phyloP scores from a whole-genome alignment of 441 rosid genomes.

The Eruca vesicaria region DNA sequence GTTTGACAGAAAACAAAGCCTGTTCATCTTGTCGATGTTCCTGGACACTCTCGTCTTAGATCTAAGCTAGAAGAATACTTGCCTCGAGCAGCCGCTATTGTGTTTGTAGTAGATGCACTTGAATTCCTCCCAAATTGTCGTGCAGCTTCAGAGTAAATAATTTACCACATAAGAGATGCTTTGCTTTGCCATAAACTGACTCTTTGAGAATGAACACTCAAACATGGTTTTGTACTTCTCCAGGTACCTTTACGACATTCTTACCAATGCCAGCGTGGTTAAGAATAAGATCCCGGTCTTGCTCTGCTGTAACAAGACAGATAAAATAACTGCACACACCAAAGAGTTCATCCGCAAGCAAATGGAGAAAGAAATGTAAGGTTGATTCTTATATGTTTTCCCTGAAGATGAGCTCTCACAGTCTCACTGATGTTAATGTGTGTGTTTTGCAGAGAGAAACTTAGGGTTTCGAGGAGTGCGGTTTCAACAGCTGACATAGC shows the following conservation, averaged over 20 bases:
- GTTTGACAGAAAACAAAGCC: constrained; percentile 59
- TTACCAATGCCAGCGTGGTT: constrained; percentile 73
- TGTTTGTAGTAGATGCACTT: constrained; percentile 81
- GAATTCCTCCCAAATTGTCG: constrained; percentile 78
- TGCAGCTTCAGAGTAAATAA: constrained; percentile 68
- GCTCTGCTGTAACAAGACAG: constrained; percentile 85
- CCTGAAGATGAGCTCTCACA: neutral
- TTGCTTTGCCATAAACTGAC: neutral
- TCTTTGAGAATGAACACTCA: neutral
- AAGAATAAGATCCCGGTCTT: constrained; percentile 75
- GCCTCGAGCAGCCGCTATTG: constrained; percentile 85
- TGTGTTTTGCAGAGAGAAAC: constrained; percentile 62
- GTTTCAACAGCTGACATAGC: constrained; percentile 80
- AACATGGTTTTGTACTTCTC: constrained; percentile 21
- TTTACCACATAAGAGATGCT: neutral
- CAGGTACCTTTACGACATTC: constrained; percentile 86
- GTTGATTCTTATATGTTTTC: neutral
- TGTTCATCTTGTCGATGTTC: constrained; percentile 87
- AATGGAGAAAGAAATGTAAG: constrained; percentile 94
- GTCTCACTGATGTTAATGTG: constrained; percentile 7
- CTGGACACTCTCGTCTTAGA: constrained; percentile 87
- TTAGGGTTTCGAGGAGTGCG: constrained; percentile 70
- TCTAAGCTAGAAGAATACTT: constrained; percentile 75
- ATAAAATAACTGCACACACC: constrained; percentile 91
- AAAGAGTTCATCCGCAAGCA: constrained; percentile 91